Conservation (phyloP, 441 rosid genomes). For the Cnidoscolus chayamansa region DNA sequence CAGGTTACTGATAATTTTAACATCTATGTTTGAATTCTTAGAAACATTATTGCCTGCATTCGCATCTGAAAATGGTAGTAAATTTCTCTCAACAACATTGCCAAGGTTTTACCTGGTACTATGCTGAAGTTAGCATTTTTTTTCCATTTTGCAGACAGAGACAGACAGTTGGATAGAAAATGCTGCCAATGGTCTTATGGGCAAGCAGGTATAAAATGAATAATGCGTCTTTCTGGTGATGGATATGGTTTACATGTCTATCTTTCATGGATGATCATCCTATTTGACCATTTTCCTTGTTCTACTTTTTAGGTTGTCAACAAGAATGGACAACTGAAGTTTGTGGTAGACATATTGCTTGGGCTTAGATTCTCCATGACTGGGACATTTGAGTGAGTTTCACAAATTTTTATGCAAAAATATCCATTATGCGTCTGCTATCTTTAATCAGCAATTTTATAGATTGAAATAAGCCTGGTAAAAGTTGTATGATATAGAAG, state of each 20-base stretch:
- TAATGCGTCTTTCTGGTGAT: not conserved
- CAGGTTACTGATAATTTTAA: slow-evolving; percentile 46
- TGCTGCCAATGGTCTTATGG: slow-evolving; percentile 94
- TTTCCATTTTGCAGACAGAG: slow-evolving; percentile 47
- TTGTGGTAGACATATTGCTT: slow-evolving; percentile 58
- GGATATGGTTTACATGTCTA: not conserved
- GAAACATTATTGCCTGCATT: not conserved
- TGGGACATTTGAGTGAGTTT: slow-evolving; percentile 62
- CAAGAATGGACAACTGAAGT: slow-evolving; percentile 58
- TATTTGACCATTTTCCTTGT: not conserved
- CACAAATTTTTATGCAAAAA: not conserved
- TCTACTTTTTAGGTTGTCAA: slow-evolving; percentile 48
- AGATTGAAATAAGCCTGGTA: not conserved
- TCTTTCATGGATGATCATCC: not conserved
- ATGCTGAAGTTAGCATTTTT: not conserved
- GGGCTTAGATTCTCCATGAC: slow-evolving; percentile 84
- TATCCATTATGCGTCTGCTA: not conserved
- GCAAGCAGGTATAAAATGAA: slow-evolving; percentile 50
- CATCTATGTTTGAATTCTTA: not conserved
- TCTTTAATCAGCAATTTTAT: not conserved
- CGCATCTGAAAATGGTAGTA: not conserved
- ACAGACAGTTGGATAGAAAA: slow-evolving; percentile 97
- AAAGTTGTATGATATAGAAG: not conserved
- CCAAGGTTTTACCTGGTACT: not conserved
- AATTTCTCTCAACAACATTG: not conserved